A percentile compares a stretch with the other conserved stretches of the same genome.
Conservation (phyloP, 176 grass and related monocot genomes). For the Echinochloa phyllopogon region DNA sequence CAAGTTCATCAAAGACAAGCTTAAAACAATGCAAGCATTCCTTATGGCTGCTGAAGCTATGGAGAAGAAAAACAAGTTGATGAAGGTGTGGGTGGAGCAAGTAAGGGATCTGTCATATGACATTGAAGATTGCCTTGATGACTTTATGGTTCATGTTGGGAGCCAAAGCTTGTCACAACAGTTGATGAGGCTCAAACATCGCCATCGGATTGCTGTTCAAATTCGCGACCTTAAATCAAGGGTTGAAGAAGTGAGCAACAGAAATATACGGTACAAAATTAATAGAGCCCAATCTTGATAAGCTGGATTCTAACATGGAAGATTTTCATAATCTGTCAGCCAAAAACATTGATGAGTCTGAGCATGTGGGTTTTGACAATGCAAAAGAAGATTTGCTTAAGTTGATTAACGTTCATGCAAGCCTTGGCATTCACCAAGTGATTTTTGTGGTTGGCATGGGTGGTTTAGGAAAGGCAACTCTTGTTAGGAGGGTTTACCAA, state of each 20-base stretch:
- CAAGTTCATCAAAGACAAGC: slow-evolving; percentile 6
- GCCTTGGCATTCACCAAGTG: too few relatives aligned
- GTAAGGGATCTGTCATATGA: neutral
- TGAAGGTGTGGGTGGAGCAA: neutral
- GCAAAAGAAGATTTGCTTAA: too few relatives aligned
- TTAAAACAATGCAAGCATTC: neutral
- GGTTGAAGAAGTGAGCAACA: slow-evolving; percentile 38
- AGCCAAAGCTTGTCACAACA: neutral
- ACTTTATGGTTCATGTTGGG: slow-evolving; percentile 19
- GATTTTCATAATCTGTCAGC: too few relatives aligned
- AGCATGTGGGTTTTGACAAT: too few relatives aligned
- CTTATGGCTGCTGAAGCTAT: neutral
- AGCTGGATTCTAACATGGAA: too few relatives aligned
- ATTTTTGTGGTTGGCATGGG: slow-evolving; percentile 40
- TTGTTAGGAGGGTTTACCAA: neutral
- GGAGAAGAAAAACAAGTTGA: neutral
- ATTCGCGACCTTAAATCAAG: slow-evolving; percentile 32
- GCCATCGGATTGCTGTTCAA: neutral
- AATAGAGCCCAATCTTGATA: too few relatives aligned
- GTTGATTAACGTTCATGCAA: too few relatives aligned
- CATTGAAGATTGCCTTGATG: slow-evolving; percentile 32
- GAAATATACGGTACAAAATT: slow-evolving; percentile 19
- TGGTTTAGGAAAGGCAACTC: slow-evolving; percentile 46
- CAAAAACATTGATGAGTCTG: too few relatives aligned
- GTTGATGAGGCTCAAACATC: neutral